A percentile compares a stretch with the other conserved stretches of the same genome.
Conservation (phyloP, 306 rosid species). For the Fagus crenata region DNA sequence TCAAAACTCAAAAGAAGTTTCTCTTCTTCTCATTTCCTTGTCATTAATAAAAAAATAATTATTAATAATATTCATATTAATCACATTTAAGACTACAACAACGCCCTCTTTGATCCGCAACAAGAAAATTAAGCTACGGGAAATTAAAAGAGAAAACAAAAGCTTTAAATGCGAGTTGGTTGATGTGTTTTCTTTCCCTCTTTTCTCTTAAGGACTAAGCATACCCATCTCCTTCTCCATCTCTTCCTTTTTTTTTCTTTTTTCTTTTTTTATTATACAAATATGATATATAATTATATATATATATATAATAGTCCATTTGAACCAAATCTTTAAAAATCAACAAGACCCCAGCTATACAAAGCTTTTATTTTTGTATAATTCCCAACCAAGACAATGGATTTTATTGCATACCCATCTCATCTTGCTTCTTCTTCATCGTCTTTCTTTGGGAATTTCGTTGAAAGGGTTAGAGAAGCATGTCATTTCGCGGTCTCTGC, state of each 20-base stretch:
- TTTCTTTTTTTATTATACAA: neutral
- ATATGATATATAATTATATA: neutral
- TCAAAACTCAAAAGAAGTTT: conserved; percentile 8
- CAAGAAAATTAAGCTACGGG: neutral
- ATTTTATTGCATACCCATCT: conserved; percentile 58
- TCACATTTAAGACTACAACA: too few species aligned
- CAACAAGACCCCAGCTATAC: conserved; percentile 18
- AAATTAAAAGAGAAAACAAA: conserved; percentile 23
- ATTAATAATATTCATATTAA: too few species aligned
- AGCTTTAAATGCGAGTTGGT: conserved; percentile 94
- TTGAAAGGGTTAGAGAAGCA: conserved; percentile 58
- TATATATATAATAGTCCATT: neutral
- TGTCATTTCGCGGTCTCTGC: conserved; percentile 71
- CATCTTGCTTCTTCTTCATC: conserved; percentile 49
- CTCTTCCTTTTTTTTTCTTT: neutral
- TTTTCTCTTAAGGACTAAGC: conserved; percentile 56
- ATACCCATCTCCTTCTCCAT: conserved; percentile 27
- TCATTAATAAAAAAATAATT: conserved; percentile 16
- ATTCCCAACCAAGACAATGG: conserved; percentile 50
- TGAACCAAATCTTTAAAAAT: conserved; percentile 40
- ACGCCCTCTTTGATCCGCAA: conserved; percentile 6
- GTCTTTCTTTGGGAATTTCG: conserved; percentile 52
- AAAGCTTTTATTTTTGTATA: conserved; percentile 24
- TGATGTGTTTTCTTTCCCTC: conserved; percentile 47
- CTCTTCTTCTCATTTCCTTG: conserved; percentile 23